Conservation (phyloP, 1,139 yeast species). For the Scheffersomyces illinoinensis region DNA sequence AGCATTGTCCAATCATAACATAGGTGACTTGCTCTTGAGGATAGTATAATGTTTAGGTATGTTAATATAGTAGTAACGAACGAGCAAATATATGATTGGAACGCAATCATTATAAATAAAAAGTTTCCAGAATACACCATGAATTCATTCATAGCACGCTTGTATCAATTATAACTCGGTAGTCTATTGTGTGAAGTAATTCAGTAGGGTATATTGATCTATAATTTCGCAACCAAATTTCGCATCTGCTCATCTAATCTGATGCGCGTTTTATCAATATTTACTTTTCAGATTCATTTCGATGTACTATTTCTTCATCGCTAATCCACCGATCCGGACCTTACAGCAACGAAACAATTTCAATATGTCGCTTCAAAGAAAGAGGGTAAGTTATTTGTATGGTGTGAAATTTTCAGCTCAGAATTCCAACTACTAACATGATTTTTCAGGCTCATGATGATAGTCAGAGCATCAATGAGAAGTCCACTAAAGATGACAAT, state of each 20-base stretch:
- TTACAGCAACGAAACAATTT: not conserved
- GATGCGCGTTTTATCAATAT: not conserved
- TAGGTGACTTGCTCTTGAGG: conserved; percentile 30
- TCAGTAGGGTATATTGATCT: not conserved
- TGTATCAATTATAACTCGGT: no score
- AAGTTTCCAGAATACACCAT: no score
- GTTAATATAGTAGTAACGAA: no score
- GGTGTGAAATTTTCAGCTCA: not conserved
- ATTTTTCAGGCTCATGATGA: not conserved
- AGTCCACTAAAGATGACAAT: conserved; percentile 4
- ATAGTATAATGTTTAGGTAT: conserved; percentile 16
- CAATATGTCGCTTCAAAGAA: not conserved
- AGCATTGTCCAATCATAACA: conserved; percentile 36
- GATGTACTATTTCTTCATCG: not conserved
- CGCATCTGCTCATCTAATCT: not conserved
- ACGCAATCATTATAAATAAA: no score
- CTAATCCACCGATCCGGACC: not conserved
- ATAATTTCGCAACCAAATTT: not conserved
- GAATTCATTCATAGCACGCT: no score
- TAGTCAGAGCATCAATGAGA: not conserved
- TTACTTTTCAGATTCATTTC: not conserved
- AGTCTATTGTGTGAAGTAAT: not conserved
- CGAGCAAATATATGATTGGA: no score
- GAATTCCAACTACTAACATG: not conserved
- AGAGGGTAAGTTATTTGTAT: not conserved